These are phyloP conservation scores for Podospora australis DNA, from an alignment of 495 filamentous ascomycete genomes.

Conservation along the genomic window DNA sequence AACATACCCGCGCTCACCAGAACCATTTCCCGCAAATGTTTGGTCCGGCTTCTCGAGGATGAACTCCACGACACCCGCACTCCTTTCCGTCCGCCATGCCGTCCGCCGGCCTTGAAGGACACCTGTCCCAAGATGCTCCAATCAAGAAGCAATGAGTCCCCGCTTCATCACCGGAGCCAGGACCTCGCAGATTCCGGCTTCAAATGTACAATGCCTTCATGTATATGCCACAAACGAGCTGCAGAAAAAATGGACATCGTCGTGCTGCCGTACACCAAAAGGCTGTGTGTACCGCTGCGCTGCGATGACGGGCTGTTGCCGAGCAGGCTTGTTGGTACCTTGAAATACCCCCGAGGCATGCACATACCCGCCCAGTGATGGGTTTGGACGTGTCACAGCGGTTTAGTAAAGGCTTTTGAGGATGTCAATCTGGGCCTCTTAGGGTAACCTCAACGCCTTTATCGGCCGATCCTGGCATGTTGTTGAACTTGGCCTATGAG, in stretches of 20 bases:
- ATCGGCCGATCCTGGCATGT: neutral
- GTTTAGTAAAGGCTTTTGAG: constrained; percentile 5
- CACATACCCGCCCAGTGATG: constrained; percentile 7
- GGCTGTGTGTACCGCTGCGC: no score
- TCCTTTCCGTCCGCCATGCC: constrained; percentile 12
- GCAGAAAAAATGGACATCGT: no score
- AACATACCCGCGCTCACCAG: neutral
- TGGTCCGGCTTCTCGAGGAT: constrained; percentile 10
- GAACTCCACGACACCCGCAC: constrained; percentile 8
- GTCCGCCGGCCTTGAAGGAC: constrained; percentile 7
- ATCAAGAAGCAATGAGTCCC: neutral
- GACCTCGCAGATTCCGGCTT: neutral
- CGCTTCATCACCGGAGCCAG: neutral
- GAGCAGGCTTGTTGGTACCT: constrained; percentile 2
- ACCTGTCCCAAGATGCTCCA: constrained; percentile 11
- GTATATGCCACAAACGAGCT: constrained; percentile 5
- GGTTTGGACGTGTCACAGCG: constrained; percentile 9
- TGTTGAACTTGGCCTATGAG: neutral
- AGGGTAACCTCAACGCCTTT: constrained; percentile 1
- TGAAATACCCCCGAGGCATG: constrained; percentile 11
- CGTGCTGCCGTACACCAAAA: constrained; percentile 6
- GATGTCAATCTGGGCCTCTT: no score
- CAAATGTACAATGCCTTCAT: constrained; percentile 1
- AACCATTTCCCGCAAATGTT: constrained; percentile 2
- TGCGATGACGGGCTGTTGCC: no score